phyloP scores from a whole-genome alignment of 441 rosid genomes.

The Corymbia calophylla region DNA sequence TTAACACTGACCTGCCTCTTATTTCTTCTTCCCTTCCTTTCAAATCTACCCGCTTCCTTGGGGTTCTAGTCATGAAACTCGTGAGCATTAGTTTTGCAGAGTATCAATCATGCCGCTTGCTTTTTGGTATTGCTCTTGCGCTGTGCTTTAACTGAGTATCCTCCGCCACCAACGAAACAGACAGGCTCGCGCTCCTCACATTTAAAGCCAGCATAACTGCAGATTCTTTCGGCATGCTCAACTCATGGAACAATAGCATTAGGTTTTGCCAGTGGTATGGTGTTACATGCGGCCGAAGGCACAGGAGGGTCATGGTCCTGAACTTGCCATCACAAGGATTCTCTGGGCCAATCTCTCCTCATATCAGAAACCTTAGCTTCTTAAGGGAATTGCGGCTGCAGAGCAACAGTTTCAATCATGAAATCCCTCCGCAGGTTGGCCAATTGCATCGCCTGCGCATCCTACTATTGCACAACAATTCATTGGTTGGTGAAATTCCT shows the following conservation, averaged over 20 bases:
- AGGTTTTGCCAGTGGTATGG: background rate
- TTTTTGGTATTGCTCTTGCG: background rate
- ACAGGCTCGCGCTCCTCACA: background rate
- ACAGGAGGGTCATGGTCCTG: background rate
- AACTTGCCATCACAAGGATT: background rate
- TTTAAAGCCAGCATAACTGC: background rate
- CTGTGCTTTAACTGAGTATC: background rate
- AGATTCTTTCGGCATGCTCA: background rate
- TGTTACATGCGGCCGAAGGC: background rate
- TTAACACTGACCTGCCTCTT: background rate
- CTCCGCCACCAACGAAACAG: background rate
- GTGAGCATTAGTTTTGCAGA: background rate
- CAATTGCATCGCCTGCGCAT: rapidly evolving
- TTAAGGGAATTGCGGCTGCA: rapidly evolving
- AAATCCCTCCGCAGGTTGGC: background rate
- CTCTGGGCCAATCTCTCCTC: background rate
- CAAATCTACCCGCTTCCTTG: background rate
- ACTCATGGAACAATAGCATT: background rate
- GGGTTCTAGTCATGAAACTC: background rate
- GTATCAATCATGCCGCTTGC: background rate
- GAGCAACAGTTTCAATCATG: background rate
- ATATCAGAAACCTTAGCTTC: background rate
- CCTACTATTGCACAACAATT: rapidly evolving
- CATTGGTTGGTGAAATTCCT: background rate
- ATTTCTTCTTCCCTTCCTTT: background rate